Evolutionary conservation across 495 filamentous ascomycete genomes (phyloP).

Genomic region (Penicillium argentinense): DNA sequence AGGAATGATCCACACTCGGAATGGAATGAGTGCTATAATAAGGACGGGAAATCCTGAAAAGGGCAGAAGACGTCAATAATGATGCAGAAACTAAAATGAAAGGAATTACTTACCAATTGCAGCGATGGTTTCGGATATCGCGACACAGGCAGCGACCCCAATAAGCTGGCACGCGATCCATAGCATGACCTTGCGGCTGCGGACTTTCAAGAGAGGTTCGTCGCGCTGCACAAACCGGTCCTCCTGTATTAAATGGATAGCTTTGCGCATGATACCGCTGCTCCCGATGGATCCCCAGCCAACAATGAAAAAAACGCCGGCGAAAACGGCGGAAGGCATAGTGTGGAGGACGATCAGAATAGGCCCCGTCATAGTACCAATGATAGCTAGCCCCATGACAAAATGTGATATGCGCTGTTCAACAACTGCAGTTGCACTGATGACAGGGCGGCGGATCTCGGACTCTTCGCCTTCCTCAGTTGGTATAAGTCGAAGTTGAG

Average conservation of each 20-base stretch:
- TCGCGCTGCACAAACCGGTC: slow-evolving; percentile 51
- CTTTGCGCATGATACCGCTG: slow-evolving; percentile 73
- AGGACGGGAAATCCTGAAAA: slow-evolving; percentile 64
- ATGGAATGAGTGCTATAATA: slow-evolving; percentile 71
- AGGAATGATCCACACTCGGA: slow-evolving; percentile 65
- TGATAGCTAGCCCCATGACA: slow-evolving; percentile 69
- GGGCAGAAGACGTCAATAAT: not conserved
- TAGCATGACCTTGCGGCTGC: slow-evolving; percentile 58
- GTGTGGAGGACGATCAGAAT: slow-evolving; percentile 72
- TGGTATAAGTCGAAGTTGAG: slow-evolving; percentile 63
- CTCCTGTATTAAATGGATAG: slow-evolving; percentile 66
- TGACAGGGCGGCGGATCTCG: slow-evolving; percentile 53
- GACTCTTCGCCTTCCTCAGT: slow-evolving; percentile 48
- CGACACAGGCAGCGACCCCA: slow-evolving; percentile 75
- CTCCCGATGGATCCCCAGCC: slow-evolving; percentile 66
- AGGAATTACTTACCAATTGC: slow-evolving; percentile 58
- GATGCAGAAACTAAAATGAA: not conserved
- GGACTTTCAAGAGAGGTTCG: slow-evolving; percentile 59
- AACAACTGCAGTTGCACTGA: slow-evolving; percentile 62
- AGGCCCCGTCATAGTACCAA: slow-evolving; percentile 65
- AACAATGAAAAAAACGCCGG: slow-evolving; percentile 86
- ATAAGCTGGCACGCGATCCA: slow-evolving; percentile 67
- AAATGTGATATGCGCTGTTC: slow-evolving; percentile 84
- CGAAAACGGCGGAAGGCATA: slow-evolving; percentile 76
- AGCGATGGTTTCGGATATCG: slow-evolving; percentile 84